Base-by-base conservation (phyloP, 352 stramenopile species). In the Ophiocytium majus region DNA sequence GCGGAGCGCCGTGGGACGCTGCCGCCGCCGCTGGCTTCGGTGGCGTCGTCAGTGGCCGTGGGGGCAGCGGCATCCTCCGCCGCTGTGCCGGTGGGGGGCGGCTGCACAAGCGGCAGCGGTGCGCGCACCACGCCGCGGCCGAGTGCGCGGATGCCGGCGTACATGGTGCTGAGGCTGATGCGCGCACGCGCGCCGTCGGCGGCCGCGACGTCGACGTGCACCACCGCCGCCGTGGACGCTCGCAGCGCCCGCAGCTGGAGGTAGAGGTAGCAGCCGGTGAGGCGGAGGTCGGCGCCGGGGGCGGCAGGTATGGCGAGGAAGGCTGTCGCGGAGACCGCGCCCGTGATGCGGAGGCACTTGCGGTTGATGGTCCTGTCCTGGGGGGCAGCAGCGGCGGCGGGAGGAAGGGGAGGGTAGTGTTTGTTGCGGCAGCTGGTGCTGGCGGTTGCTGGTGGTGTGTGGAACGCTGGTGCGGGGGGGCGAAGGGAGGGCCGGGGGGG, bases 331-430 rank as follows among this genome's bases (percentile, higher is more conserved):
- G 79, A 82, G 14, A 87, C 83, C 1, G 83, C 43, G 1, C 83
- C 83, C 5, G 79, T 80, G 37, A 87, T 87, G 19, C 83, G 83
- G 34, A 50, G 74, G 43, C 79, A 86, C 33, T 76, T 43, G 36
- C 63, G 86, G 49, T 82, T 82, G 19, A 87, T 87, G 35, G 74
- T 75, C 83, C 86, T 87, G 66, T 87, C 83, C 83, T 87, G 49
- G 23, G 33, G 28, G n/a, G 17, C 50, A 76, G 17, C 33, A n/a
- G n/a, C n/a, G n/a, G n/a, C n/a, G n/a, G n/a, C n/a, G n/a, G n/a
- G n/a, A n/a, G n/a, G n/a, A n/a, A n/a, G n/a, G n/a, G n/a, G n/a
- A n/a, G n/a, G n/a, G n/a, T n/a, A n/a, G n/a, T n/a, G n/a, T n/a
- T n/a, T n/a, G n/a, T n/a, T n/a, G n/a, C n/a, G n/a, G n/a, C n/a